Evolutionary conservation across 371 early-diverging fungal genomes (phyloP).

Genomic region (Mucor racemosus): DNA sequence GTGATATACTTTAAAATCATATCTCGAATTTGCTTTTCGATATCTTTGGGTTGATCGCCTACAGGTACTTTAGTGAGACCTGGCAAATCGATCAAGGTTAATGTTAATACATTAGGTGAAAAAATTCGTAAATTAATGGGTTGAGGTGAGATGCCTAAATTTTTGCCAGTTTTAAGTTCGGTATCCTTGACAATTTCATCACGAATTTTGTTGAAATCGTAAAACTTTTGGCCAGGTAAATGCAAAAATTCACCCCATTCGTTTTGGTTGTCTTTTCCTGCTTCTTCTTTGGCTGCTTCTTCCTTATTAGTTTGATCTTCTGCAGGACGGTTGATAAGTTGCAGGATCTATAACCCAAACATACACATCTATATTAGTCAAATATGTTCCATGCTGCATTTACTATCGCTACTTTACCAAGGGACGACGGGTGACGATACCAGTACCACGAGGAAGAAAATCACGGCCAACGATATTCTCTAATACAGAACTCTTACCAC

Average conservation of each 20-base stretch:
- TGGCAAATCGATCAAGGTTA: conserved; percentile 98
- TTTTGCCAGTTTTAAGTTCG: conserved; percentile 91
- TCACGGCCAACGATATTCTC: conserved; percentile 99
- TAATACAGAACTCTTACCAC: conserved; percentile 98
- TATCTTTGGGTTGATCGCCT: conserved; percentile 98
- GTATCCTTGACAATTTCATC: conserved; percentile 94
- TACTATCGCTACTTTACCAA: conserved; percentile 59
- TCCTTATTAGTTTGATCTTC: conserved; percentile 22
- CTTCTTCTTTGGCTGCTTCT: conserved; percentile 1
- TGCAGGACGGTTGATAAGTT: conserved; percentile 93
- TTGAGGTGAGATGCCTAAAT: conserved; percentile 87
- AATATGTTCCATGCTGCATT: neutral
- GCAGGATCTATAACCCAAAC: conserved; percentile 74
- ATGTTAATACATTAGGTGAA: conserved; percentile 94
- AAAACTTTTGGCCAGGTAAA: conserved; percentile 91
- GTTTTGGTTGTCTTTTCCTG: conserved; percentile 63
- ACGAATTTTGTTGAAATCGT: conserved; percentile 92
- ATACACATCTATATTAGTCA: neutral
- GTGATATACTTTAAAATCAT: conserved; percentile 96
- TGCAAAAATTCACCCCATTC: conserved; percentile 98
- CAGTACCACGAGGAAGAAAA: conserved; percentile 97
- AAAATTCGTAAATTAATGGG: conserved; percentile 97
- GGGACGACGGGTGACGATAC: conserved; percentile 95
- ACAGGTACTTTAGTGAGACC: conserved; percentile 97
- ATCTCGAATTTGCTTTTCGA: conserved; percentile 96